Evolutionary conservation across 2,329 filamentous ascomycete species (phyloP), one percentile per base, ranked within the genome.

Genomic region (Penicillium sp.): DNA sequence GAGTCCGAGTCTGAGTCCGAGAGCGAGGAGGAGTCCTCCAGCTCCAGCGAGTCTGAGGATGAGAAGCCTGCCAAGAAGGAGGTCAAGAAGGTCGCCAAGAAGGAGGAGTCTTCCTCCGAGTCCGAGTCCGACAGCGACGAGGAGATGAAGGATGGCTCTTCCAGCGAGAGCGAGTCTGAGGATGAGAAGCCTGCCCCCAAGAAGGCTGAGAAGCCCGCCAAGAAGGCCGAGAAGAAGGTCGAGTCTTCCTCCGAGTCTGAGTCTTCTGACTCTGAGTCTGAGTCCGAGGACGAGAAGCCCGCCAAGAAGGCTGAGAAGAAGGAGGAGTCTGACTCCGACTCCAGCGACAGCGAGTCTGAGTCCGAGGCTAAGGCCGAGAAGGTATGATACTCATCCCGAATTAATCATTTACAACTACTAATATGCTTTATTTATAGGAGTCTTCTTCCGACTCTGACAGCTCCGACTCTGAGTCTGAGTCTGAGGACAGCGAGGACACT

Each of bases 31-130:
- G 68, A 61, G 65, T 72, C 54, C 8, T 70, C 62, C 29, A 62
- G 66, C 57, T 62, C 64, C 21, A 68, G 64, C 39, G 68, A 71
- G 58, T 70, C 68, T 16, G 71, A 77, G 61, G 69, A 71, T 11
- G 71, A 77, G 62, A 74, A 74, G 65, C 66, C 68, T 56, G 62
- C 58, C n/a, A 69, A 68, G 63, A 72, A 72, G 66, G 63, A 58
- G 6, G 62, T 59, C 43, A 68, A 68, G 66, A 67, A 68, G 63
- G 64, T 56, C 19, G 63, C 58, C 26, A 56, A 59, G 48, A 68
- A 68, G 63, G 64, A 62, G 55, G 64, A 65, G 57, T 63, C 70
- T 55, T 71, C 73, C 50, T 74, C 70, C 27, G 74, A 76, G 43
- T 74, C 69, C 21, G 67, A 69, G 14, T 69, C 68, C 27, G 71